phyloP scores from a whole-genome alignment of 768 basidiomycete species.

The Leucosporidium scottii region DNA sequence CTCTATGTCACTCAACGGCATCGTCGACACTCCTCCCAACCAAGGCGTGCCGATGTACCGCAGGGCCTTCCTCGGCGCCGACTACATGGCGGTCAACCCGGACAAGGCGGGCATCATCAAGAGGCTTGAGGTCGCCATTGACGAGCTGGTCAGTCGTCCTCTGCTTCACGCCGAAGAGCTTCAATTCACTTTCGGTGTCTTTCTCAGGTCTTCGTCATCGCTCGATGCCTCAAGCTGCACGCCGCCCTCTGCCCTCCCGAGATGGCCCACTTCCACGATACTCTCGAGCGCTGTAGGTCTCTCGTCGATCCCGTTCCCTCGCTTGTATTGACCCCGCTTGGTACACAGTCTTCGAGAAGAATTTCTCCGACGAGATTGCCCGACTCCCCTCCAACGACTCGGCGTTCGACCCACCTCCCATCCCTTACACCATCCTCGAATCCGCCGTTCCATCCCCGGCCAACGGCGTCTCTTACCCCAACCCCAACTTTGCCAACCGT shows the following conservation, averaged over 20 bases:
- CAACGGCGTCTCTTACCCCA: not conserved
- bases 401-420: not conserved
- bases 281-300: slow-evolving; percentile 53
- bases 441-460: not conserved
- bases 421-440: not conserved
- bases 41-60: slow-evolving; percentile 73
- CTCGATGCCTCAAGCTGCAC: slow-evolving; percentile 76
- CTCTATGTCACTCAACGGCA: slow-evolving; percentile 77
- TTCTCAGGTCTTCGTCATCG: slow-evolving; percentile 65
- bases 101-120: slow-evolving; percentile 65
- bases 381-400: slow-evolving; percentile 15
- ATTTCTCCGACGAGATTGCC: slow-evolving; percentile 33
- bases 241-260: slow-evolving; percentile 72
- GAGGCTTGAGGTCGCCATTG: slow-evolving; percentile 64
- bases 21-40: slow-evolving; percentile 72
- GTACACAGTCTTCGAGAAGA: slow-evolving; percentile 34
- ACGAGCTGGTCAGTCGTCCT: slow-evolving; percentile 61
- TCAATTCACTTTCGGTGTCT: slow-evolving; percentile 6
- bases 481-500: not conserved
- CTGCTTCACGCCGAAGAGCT: not conserved
- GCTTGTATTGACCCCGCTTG: not conserved
- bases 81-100: slow-evolving; percentile 61
- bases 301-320: not conserved
- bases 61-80: slow-evolving; percentile 63
- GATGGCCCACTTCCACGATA: slow-evolving; percentile 87